Base-by-base conservation (phyloP, 805 yeast genomes). In the Ogataea pilisensis region DNA sequence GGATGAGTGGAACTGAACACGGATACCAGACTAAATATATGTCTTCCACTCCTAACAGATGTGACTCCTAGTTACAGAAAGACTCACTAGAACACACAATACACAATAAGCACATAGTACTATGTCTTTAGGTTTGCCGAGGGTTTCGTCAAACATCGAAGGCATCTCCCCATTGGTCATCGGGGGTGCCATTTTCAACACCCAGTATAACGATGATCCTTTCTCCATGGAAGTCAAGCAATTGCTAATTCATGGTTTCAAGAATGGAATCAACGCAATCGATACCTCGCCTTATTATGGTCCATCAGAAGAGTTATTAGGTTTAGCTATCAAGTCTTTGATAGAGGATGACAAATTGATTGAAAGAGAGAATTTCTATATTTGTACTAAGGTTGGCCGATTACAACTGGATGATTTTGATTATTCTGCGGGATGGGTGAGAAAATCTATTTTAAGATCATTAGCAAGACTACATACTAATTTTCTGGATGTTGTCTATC, bases 201-300 rank as follows among this genome's bases (percentile, higher is more conserved):
- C 77, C 18, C 95, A 84, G 57, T 90, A 87, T 68, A 76, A 83
- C 45, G 77, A 70, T 9, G 74, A 85, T 51, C 95, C 95, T 1
- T 67, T 69, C 27, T 53, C 65, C 0, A 50, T 86, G 31, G 83
- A 87, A 1, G 70, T 80, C 9, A 66, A 63, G 9, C 78, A 75
- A 0, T 73, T 90, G 37, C 50, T 90, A 17, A 57, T 65, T 35
- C 53, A 60, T 12, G 93, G 90, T 0, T 81, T 90, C 52, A 63
- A 67, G 17, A 56, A 69, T 20, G 96, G 96, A 0, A 66, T 87
- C 44, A 73, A 71, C 34, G 93, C 95, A 2, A 69, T 90, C 28
- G 97, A 90, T 57, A 88, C 97, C 0, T 85, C 96, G 0, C 96
- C 97, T 3, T 89, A 86, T 64, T 90, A 90, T 58, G 97, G 97